Conservation (phyloP, 192 early-diverging fungal species). For the Coemansia sp. region DNA sequence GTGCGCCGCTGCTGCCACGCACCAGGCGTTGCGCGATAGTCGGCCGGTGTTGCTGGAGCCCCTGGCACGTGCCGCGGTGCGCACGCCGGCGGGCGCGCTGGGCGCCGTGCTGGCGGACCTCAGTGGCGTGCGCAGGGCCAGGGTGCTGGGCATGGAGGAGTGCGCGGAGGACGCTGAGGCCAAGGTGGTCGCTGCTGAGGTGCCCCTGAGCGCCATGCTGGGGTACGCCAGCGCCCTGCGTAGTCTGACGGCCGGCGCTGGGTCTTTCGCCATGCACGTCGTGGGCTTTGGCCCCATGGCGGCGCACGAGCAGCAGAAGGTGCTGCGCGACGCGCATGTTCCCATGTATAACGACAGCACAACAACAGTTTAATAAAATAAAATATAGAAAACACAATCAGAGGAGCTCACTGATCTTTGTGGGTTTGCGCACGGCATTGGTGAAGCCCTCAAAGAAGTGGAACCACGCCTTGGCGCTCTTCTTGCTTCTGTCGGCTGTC, state of each 20-base stretch:
- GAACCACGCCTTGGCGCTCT: slow-evolving; percentile 56
- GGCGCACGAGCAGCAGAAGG: slow-evolving; percentile 63
- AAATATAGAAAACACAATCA: slow-evolving; percentile 18
- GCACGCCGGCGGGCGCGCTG: slow-evolving; percentile 67
- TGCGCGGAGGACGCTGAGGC: slow-evolving; percentile 11
- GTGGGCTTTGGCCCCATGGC: slow-evolving; percentile 78
- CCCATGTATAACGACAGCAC: no score
- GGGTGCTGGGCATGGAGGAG: slow-evolving; percentile 60
- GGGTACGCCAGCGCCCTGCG: slow-evolving; percentile 81
- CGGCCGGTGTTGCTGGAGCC: slow-evolving; percentile 69
- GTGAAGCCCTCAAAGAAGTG: slow-evolving; percentile 88
- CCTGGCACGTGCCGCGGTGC: slow-evolving; percentile 71
- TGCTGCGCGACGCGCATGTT: slow-evolving; percentile 60
- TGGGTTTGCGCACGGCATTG: slow-evolving; percentile 81
- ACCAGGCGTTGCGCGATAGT: slow-evolving; percentile 52
- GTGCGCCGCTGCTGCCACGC: slow-evolving; percentile 63
- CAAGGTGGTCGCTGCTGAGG: slow-evolving; percentile 52
- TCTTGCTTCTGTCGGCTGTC: neutral
- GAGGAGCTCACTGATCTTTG: slow-evolving; percentile 63
- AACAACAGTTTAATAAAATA: no score
- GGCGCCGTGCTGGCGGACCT: slow-evolving; percentile 81
- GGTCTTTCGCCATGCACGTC: slow-evolving; percentile 80
- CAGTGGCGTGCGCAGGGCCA: slow-evolving; percentile 70
- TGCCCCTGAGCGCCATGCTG: slow-evolving; percentile 77
- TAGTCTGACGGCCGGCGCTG: slow-evolving; percentile 84